These are phyloP conservation scores for Croton laevigatus DNA, from an alignment of 441 rosid genomes.

Conservation along the genomic window DNA sequence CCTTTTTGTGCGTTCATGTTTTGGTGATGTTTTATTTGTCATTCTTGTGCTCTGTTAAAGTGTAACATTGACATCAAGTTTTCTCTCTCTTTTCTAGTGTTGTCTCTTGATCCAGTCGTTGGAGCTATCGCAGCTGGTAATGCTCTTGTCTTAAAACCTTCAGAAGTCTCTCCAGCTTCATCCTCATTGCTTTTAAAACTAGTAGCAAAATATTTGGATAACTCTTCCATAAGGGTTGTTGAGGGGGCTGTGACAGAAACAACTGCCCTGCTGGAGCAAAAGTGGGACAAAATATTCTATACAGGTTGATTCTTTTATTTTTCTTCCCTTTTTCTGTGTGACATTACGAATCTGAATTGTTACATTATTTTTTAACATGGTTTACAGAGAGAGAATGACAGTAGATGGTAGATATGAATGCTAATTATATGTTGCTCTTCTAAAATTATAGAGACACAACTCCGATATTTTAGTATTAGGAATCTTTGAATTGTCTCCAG, in stretches of 20 bases:
- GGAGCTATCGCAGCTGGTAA: constrained; percentile 87
- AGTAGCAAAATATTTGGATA: constrained; percentile 51
- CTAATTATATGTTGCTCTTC: constrained; percentile 1
- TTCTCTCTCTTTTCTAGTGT: constrained; percentile 34
- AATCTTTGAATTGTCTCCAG: background rate
- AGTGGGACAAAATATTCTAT: constrained; percentile 79
- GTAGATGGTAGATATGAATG: background rate
- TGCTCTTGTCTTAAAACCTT: constrained; percentile 68
- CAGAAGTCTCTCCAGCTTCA: constrained; percentile 66
- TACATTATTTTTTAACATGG: background rate
- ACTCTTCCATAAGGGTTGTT: constrained; percentile 53
- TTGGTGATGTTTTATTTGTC: background rate
- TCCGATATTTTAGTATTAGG: background rate
- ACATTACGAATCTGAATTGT: constrained; percentile 2
- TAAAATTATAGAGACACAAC: background rate
- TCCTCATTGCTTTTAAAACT: constrained; percentile 57
- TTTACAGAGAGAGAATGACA: background rate
- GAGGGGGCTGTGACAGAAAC: constrained; percentile 70
- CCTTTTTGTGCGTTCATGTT: constrained; percentile 47
- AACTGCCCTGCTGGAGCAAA: constrained; percentile 64
- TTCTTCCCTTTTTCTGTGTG: background rate
- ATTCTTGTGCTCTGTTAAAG: background rate
- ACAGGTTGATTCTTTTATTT: constrained; percentile 46
- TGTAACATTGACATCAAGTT: constrained; percentile 11
- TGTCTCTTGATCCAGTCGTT: constrained; percentile 70